phyloP scores from a whole-genome alignment of 2,329 filamentous ascomycete genomes.

The Trichoderma afroharzianum region DNA sequence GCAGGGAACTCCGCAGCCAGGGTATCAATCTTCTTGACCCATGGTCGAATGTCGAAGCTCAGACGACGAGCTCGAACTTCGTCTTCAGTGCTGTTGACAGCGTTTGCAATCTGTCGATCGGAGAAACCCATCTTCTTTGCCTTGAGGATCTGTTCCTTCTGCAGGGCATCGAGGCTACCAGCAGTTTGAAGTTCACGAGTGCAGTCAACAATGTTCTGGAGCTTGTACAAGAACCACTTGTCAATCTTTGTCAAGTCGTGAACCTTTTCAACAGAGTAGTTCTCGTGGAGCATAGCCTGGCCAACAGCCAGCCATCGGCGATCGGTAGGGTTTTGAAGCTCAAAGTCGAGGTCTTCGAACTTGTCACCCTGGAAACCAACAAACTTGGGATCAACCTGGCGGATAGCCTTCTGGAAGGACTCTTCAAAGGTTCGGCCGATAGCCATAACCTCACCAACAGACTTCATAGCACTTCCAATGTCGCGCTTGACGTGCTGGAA shows the following conservation, averaged over 20 bases:
- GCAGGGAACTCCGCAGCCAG: conserved; percentile 95
- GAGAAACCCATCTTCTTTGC: conserved; percentile 98
- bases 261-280: conserved; percentile 86
- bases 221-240: conserved; percentile 99
- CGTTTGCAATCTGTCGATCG: conserved; percentile 87
- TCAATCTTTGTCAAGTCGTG: conserved; percentile 97
- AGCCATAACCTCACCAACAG: conserved; percentile 98
- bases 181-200: conserved; percentile 80
- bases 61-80: conserved; percentile 81
- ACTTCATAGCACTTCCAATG: conserved; percentile 98
- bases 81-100: conserved; percentile 82
- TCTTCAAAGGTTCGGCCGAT: conserved; percentile 98
- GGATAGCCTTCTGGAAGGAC: conserved; percentile 97
- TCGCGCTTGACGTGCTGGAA: conserved; percentile 98
- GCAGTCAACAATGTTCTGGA: conserved; percentile 94
- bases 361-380: conserved; percentile 92
- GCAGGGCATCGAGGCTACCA: conserved; percentile 77
- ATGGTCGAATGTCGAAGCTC: conserved; percentile 85
- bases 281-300: conserved; percentile 95
- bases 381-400: conserved; percentile 90
- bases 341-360: conserved; percentile 88
- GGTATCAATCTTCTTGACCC: conserved; percentile 98
- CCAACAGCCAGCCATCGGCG: conserved; percentile 96
- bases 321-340: conserved; percentile 89
- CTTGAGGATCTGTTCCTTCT: conserved; percentile 82